Percentiles rank a stretch among this genome's conserved stretches.
Evolutionary conservation across 2,329 filamentous ascomycete genomes (phyloP).

Genomic region (Colletotrichum tabaci): DNA sequence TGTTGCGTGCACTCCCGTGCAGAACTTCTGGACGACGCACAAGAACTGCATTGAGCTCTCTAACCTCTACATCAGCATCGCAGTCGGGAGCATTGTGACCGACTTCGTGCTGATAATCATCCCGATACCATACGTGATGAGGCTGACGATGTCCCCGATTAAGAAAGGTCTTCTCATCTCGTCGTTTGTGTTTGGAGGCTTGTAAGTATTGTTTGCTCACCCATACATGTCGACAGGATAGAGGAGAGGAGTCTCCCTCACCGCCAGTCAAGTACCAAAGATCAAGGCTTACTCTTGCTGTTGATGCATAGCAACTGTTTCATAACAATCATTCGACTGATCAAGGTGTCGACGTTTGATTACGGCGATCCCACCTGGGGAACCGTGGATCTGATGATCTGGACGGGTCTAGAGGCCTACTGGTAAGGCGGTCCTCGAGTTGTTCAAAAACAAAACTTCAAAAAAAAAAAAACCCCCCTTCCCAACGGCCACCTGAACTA

Average conservation of each 20-base stretch:
- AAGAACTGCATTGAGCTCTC: conserved; percentile 36
- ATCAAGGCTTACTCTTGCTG: background rate
- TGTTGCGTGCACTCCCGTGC: conserved; percentile 26
- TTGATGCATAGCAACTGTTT: conserved; percentile 29
- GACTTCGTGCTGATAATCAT: conserved; percentile 21
- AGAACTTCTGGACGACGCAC: conserved; percentile 37
- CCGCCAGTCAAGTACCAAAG: background rate
- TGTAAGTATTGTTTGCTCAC: background rate
- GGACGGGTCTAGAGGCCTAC: conserved; percentile 36
- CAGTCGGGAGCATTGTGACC: conserved; percentile 33
- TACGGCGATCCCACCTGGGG: conserved; percentile 39
- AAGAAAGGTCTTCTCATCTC: conserved; percentile 5
- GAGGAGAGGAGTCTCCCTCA: rapidly evolving
- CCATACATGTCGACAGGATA: rapidly evolving
- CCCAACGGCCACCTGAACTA: too few relatives aligned
- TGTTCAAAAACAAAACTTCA: too few relatives aligned
- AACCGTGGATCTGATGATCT: conserved; percentile 38
- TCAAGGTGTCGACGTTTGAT: conserved; percentile 31
- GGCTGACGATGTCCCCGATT: conserved; percentile 1
- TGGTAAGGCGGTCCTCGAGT: conserved; percentile 3
- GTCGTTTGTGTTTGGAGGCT: conserved; percentile 16
- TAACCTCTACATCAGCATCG: conserved; percentile 34
- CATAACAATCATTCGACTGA: conserved; percentile 32
- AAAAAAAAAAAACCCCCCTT: rapidly evolving
- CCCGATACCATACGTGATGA: conserved; percentile 19